phyloP scores from a whole-genome alignment of 1,284 basidiomycete species.

The Pisolithus thermaeus region DNA sequence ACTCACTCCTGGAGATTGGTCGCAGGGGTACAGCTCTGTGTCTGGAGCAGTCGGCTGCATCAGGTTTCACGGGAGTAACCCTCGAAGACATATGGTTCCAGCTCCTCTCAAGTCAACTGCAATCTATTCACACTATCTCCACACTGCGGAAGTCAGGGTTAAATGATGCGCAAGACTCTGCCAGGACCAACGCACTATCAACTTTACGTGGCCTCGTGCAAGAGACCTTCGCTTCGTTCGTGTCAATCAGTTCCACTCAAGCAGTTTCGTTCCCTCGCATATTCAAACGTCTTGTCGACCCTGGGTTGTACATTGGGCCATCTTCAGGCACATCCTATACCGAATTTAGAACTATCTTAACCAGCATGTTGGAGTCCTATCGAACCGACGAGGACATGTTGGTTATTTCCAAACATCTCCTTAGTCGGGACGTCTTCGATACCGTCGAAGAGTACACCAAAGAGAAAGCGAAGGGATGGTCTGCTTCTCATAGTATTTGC shows the following conservation, averaged over 20 bases:
- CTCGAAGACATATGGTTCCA: conserved; percentile 91
- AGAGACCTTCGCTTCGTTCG: conserved; percentile 78
- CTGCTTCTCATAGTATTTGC: conserved; percentile 39
- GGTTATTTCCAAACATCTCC: conserved; percentile 78
- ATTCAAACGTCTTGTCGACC: conserved; percentile 85
- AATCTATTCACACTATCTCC: conserved; percentile 69
- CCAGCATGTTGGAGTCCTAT: conserved; percentile 93
- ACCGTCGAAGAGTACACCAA: conserved; percentile 53
- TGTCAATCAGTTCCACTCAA: conserved; percentile 79
- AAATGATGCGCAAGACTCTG: conserved; percentile 10
- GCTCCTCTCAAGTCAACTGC: conserved; percentile 76
- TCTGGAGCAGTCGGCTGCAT: conserved; percentile 51
- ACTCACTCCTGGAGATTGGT: conserved; percentile 50
- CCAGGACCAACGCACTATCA: conserved; percentile 33
- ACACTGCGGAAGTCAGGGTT: conserved; percentile 18
- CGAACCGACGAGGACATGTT: conserved; percentile 88
- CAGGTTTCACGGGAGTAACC: conserved; percentile 39
- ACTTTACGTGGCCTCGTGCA: conserved; percentile 74
- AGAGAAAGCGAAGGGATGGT: conserved; percentile 50
- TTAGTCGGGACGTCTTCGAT: conserved; percentile 80
- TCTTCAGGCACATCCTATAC: conserved; percentile 71
- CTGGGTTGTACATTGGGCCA: conserved; percentile 41
- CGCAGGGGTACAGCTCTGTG: conserved; percentile 63
- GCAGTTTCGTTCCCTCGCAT: conserved; percentile 86
- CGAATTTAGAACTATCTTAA: conserved; percentile 87